Percentiles rank a stretch among this genome's conserved stretches.
Conservation (phyloP, 1,139 yeast species). For the Saccharomyces hybrid region DNA sequence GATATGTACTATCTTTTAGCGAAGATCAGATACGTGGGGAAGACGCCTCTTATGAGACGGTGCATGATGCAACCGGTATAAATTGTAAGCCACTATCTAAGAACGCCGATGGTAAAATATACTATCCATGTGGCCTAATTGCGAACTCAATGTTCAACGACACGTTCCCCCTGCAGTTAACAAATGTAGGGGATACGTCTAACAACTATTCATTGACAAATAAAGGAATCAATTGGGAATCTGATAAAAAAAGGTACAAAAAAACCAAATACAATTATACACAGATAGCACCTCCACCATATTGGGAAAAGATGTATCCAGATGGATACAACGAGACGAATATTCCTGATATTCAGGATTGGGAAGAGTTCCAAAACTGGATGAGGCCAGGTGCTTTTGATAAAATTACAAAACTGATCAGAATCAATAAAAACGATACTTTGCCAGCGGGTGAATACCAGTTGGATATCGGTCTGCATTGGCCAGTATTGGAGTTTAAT, state of each 20-base stretch:
- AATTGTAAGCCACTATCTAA: constrained; percentile 56
- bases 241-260: constrained; percentile 52
- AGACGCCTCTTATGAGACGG: constrained; percentile 30
- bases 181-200: constrained; percentile 33
- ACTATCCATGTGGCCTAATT: constrained; percentile 73
- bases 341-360: constrained; percentile 50
- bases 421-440: constrained; percentile 44
- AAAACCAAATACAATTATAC: constrained; percentile 48
- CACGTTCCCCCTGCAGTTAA: constrained; percentile 38
- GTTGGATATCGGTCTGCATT: constrained; percentile 52
- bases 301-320: constrained; percentile 60
- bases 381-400: constrained; percentile 80
- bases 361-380: constrained; percentile 66
- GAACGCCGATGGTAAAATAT: constrained; percentile 42
- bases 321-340: constrained; percentile 61
- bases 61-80: constrained; percentile 64
- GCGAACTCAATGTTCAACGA: constrained; percentile 74
- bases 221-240: constrained; percentile 57
- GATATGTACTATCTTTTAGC: constrained; percentile 82
- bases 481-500: constrained; percentile 61
- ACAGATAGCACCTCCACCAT: constrained; percentile 73
- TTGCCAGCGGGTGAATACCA: constrained; percentile 53
- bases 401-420: constrained; percentile 56
- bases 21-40: constrained; percentile 82
- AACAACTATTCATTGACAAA: constrained; percentile 45